Base-by-base conservation (phyloP, 208 protist genomes). In the Leishmania lainsoni region DNA sequence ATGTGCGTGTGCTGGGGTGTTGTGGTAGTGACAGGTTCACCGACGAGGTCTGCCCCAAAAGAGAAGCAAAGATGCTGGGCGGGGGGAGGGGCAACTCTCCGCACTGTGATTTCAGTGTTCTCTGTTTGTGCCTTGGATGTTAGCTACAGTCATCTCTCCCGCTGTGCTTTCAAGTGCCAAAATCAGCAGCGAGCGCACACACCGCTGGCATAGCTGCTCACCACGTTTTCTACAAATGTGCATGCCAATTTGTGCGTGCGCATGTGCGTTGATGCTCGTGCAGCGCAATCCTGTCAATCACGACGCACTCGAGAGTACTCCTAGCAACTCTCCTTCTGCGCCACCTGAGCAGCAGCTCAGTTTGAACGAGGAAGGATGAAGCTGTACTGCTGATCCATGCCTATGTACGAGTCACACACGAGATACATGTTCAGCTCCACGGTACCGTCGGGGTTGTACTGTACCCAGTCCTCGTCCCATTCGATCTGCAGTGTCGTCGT, bases 381-480 rank as follows among this genome's bases (percentile, higher is more conserved):
- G 68, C 76, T 86, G 81, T 93, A 92, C 78, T 97, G 91, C 86
- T 98, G 93, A 76, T 98, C 97, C 79, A 98, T 89, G 52, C 97
- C 97, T 52, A 98, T 81, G 86, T 97, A 98, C 1, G 92, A 93
- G 82, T 98, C 97, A 77, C 92, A 98, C 29, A 98, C 85, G 16
- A 98, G 78, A 81, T 96, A 97, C 32, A 98, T 77, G 58, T 85
- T 88, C 75, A 97, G 88, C 35, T 88, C 83, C 29, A 93, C 90
- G 17, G 79, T 85, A 22, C 77, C 81, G 4, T 84, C 78, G 1
- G 86, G 29, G 12, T 65, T 80, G 66, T 86, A 79, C 65, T 83
- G 72, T 51, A 72, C 39, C 95, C 94, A 97, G 61, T 97, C 90
- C 71, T 98, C 92, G 66, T 98, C 95, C 95, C 94, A 98, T 22